phyloP scores from a whole-genome alignment of 2,329 filamentous ascomycete species.

The Penicillium sp. region DNA sequence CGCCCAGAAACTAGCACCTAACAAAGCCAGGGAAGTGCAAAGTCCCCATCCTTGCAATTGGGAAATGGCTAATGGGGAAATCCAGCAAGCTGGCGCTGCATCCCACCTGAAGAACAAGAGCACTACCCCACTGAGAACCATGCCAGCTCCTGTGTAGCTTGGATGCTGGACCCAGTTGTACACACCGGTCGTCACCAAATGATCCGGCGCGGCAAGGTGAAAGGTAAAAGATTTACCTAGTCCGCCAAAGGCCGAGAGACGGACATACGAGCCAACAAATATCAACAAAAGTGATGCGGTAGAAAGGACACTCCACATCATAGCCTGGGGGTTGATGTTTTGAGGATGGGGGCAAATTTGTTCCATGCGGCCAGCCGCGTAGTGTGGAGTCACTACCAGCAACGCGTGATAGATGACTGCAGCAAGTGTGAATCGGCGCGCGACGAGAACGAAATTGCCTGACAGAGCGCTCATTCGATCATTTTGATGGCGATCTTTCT shows the following conservation, averaged over 20 bases:
- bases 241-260: slow-evolving; percentile 44
- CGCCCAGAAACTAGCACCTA: slow-evolving; percentile 10
- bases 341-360: slow-evolving; percentile 21
- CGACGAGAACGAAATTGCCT: slow-evolving; percentile 6
- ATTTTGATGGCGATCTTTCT: slow-evolving; percentile 11
- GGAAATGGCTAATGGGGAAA: slow-evolving; percentile 10
- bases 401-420: slow-evolving; percentile 24
- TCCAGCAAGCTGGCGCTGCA: slow-evolving; percentile 44
- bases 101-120: slow-evolving; percentile 42
- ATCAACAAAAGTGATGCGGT: slow-evolving; percentile 21
- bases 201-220: slow-evolving; percentile 49
- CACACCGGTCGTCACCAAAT: slow-evolving; percentile 50
- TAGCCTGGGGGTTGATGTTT: slow-evolving; percentile 18
- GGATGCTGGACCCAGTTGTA: slow-evolving; percentile 57
- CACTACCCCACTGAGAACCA: slow-evolving; percentile 29
- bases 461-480: slow-evolving; percentile 23
- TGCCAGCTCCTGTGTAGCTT: slow-evolving; percentile 51
- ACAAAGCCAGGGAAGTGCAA: background rate
- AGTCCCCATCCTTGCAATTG: slow-evolving; percentile 16
- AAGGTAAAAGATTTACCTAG: slow-evolving; percentile 59
- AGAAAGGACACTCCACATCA: slow-evolving; percentile 28
- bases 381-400: slow-evolving; percentile 11
- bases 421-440: slow-evolving; percentile 8
- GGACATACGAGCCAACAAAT: slow-evolving; percentile 26
- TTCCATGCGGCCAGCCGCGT: slow-evolving; percentile 1